A percentile compares a stretch with the other conserved stretches of the same genome.
Conservation (phyloP, 495 filamentous ascomycete species). For the Neurospora terricola region DNA sequence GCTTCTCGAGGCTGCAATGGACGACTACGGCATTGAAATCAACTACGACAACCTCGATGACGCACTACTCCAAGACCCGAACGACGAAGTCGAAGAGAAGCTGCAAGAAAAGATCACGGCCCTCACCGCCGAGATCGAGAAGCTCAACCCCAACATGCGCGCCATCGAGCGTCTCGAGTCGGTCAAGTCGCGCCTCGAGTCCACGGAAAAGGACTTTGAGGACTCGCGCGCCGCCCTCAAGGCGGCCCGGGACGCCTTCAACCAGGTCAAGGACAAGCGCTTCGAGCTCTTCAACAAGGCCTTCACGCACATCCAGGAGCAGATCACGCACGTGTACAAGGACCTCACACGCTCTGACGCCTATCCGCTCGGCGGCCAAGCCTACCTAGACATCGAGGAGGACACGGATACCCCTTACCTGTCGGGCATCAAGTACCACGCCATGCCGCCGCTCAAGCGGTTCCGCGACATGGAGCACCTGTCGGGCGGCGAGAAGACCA, state of each 20-base stretch:
- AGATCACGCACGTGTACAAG: conserved; percentile 88
- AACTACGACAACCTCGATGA: conserved; percentile 82
- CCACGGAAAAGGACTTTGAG: conserved; percentile 83
- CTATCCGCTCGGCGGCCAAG: conserved; percentile 85
- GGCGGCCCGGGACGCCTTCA: conserved; percentile 71
- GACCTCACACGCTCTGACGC: conserved; percentile 80
- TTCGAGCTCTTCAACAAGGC: conserved; percentile 90
- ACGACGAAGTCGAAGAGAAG: conserved; percentile 64
- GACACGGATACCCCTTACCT: conserved; percentile 82
- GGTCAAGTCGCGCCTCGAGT: conserved; percentile 71
- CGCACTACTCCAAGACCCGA: conserved; percentile 62
- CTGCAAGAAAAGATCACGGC: conserved; percentile 67
- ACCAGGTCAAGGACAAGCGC: conserved; percentile 67
- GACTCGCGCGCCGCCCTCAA: conserved; percentile 63
- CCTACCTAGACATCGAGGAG: conserved; percentile 86
- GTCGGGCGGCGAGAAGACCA: conserved; percentile 96
- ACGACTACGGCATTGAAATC: conserved; percentile 89
- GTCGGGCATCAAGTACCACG: conserved; percentile 92
- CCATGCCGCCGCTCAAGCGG: conserved; percentile 96
- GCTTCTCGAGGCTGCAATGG: conserved; percentile 39
- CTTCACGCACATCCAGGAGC: conserved; percentile 88
- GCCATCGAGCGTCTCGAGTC: conserved; percentile 86
- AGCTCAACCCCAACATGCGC: conserved; percentile 91
- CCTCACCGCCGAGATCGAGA: conserved; percentile 72
- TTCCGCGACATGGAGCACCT: conserved; percentile 99